Evolutionary conservation across 768 basidiomycete genomes (phyloP), one percentile per base, ranked within the genome.

Genomic region (Leucogyrophana mollusca): DNA sequence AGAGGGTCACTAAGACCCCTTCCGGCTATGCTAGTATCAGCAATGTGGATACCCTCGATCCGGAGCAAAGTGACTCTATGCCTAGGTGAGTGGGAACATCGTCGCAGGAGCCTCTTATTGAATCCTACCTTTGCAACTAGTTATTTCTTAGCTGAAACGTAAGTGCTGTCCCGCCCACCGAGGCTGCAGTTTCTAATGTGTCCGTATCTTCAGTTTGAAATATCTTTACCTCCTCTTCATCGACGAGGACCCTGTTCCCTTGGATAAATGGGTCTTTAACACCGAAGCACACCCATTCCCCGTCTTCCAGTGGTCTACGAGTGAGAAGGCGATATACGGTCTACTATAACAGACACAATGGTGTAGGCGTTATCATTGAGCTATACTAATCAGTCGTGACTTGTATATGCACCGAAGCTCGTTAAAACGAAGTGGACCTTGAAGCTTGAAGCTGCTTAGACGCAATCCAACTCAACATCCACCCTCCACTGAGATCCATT

Each of bases 211-310:
- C 56, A 83, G 82, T 52, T 67, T 88, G 45, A 87, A 88, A 66
- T 89, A 90, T 60, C 71, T 87, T 37, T 83, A 85, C 60, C 70
- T 90, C 17, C 62, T 87, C 59, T 90, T 88, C 62, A 68, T 70
- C 43, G 76, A 86, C 23, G 74, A 79, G 8, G 84, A 90, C 51
- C 73, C 73, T 3, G 52, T 88, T 34, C 70, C 77, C 3, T 64
- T 80, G 30, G 68, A 76, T 17, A 67, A 73, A 36, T 84, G 75
- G 73, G 80, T 83, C 4, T 80, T 82, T 49, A 84, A 82, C 51
- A 84, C 82, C 0, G 82, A 84, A 63, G 90, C 88, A 4, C 90
- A 91, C 59, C 86, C 90, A 9, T 70, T 90, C 14, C 87, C 86
- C 8, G 72, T 87, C 24, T 84, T 88, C 55, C 55, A 71, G 38